These are phyloP conservation scores for Grifola frondosa DNA, from an alignment of 1,284 basidiomycete species.

Conservation along the genomic window DNA sequence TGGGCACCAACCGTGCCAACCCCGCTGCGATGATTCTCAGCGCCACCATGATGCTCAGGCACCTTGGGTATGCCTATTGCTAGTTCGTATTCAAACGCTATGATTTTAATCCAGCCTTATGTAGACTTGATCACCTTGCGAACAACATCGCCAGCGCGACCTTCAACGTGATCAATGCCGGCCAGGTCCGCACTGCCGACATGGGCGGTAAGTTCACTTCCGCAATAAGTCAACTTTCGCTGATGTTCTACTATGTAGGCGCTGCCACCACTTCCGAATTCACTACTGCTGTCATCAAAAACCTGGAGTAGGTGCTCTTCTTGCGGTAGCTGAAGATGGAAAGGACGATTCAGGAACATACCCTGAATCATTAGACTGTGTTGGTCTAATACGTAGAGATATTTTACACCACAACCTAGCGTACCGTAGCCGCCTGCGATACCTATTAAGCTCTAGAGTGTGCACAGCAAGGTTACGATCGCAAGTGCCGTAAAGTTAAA, in stretches of 20 bases:
- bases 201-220: constrained; percentile 77
- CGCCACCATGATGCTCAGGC: constrained; percentile 98
- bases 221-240: background rate
- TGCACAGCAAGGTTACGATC: background rate
- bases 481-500: constrained; percentile 7
- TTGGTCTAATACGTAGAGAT: constrained; percentile 23
- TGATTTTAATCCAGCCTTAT: constrained; percentile 8
- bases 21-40: constrained; percentile 98
- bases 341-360: constrained; percentile 10
- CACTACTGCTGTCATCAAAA: constrained; percentile 85
- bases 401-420: constrained; percentile 24
- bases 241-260: constrained; percentile 42
- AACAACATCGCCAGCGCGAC: constrained; percentile 93
- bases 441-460: background rate
- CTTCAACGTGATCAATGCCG: constrained; percentile 90
- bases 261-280: constrained; percentile 90
- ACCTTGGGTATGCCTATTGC: constrained; percentile 74
- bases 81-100: background rate
- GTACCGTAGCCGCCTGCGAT: constrained; percentile 18
- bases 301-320: constrained; percentile 38
- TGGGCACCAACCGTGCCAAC: constrained; percentile 97
- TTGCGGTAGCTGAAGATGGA: constrained; percentile 7
- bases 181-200: constrained; percentile 91
- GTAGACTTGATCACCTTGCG: constrained; percentile 87
- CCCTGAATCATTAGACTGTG: constrained; percentile 15